Evolutionary conservation across 1,284 basidiomycete genomes (phyloP).

Genomic region (Flammula alnicola): DNA sequence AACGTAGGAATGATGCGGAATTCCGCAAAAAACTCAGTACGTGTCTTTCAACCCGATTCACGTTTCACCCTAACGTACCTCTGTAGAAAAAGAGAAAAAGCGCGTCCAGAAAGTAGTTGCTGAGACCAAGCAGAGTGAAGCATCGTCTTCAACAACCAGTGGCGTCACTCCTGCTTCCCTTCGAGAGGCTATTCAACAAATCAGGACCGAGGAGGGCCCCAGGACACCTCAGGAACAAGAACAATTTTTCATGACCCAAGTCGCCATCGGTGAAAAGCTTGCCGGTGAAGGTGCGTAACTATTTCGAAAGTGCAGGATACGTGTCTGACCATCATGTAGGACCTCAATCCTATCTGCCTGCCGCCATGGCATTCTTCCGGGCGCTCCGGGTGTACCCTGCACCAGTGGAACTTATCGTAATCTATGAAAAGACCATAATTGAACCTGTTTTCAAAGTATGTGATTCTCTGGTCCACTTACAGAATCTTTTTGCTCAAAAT

Average conservation of each 20-base stretch:
- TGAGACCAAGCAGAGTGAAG: slow-evolving; percentile 56
- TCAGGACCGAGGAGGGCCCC: slow-evolving; percentile 71
- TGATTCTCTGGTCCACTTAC: slow-evolving; percentile 6
- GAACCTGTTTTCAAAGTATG: slow-evolving; percentile 83
- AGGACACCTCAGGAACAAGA: slow-evolving; percentile 77
- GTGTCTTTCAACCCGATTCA: slow-evolving; percentile 39
- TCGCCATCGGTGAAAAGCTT: slow-evolving; percentile 87
- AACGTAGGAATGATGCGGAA: slow-evolving; percentile 82
- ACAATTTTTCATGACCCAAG: slow-evolving; percentile 89
- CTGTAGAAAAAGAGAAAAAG: slow-evolving; percentile 88
- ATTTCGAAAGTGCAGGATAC: background rate
- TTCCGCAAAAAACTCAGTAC: slow-evolving; percentile 91
- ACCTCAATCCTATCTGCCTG: slow-evolving; percentile 74
- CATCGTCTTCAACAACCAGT: slow-evolving; percentile 30
- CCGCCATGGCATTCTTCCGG: slow-evolving; percentile 91
- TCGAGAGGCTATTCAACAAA: slow-evolving; percentile 60
- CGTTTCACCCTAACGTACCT: slow-evolving; percentile 9
- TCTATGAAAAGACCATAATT: slow-evolving; percentile 93
- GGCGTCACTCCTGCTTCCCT: slow-evolving; percentile 56
- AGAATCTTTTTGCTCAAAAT: background rate
- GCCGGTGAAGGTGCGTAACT: slow-evolving; percentile 68
- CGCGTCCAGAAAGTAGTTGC: slow-evolving; percentile 80
- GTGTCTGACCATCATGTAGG: slow-evolving; percentile 48
- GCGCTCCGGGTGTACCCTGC: slow-evolving; percentile 94
- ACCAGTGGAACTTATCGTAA: slow-evolving; percentile 88